Evolutionary conservation across 805 yeast species (phyloP).

Genomic region (Suhomyces sp.): DNA sequence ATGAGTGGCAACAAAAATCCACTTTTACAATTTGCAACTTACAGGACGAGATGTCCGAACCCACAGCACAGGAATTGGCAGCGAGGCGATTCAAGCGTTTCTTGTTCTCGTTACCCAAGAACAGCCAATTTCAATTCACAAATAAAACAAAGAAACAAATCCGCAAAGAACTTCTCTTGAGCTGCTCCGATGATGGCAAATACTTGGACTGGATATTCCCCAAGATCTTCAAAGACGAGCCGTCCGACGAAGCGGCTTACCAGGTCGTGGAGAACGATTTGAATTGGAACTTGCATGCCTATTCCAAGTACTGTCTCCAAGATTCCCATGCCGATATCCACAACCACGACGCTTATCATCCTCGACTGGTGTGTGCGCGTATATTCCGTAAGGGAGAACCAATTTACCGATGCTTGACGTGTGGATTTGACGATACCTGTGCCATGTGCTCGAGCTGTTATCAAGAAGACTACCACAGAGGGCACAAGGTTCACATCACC

Average conservation of each 20-base stretch:
- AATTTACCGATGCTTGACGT: constrained; percentile 68
- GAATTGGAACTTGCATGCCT: constrained; percentile 33
- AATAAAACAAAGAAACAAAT: constrained; percentile 28
- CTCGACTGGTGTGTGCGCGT: constrained; percentile 69
- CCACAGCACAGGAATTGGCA: neutral
- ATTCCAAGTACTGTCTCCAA: constrained; percentile 19
- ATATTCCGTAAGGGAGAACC: constrained; percentile 78
- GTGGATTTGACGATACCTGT: constrained; percentile 81
- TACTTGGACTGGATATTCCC: constrained; percentile 42
- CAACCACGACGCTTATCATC: constrained; percentile 45
- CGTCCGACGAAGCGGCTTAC: neutral
- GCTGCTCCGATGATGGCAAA: constrained; percentile 42
- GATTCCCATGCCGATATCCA: constrained; percentile 20
- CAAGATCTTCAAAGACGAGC: constrained; percentile 13
- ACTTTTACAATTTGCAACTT: neutral
- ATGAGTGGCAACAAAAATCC: neutral
- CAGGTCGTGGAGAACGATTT: constrained; percentile 20
- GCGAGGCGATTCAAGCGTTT: constrained; percentile 22
- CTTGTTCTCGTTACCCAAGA: constrained; percentile 38
- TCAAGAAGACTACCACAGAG: constrained; percentile 63
- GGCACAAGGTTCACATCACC: constrained; percentile 65
- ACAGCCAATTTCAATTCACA: constrained; percentile 28
- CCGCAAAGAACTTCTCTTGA: constrained; percentile 42
- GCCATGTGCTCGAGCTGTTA: constrained; percentile 79
- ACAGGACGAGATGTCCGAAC: neutral